phyloP scores from a whole-genome alignment of 495 filamentous ascomycete species.

The Penicillium soppii region DNA sequence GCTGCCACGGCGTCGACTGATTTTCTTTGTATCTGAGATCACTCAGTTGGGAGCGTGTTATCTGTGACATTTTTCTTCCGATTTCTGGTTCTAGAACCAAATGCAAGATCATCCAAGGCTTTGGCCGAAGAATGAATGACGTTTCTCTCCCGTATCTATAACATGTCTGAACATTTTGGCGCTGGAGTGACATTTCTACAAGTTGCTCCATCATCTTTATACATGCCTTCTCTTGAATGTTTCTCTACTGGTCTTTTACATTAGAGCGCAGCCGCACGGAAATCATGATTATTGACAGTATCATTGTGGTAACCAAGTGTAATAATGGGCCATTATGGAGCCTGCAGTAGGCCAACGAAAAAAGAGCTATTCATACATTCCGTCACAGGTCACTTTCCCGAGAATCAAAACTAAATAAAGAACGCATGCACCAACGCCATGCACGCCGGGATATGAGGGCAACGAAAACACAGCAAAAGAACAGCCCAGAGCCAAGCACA shows the following conservation, averaged over 20 bases:
- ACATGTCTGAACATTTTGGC: no score
- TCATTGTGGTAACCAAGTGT: neutral
- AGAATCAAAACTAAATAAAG: constrained; percentile 4
- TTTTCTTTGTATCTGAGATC: constrained; percentile 15
- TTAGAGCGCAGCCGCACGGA: neutral
- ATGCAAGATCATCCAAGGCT: constrained; percentile 12
- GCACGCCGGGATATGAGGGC: constrained; percentile 4
- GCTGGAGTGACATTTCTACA: no score
- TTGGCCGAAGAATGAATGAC: neutral
- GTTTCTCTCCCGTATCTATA: neutral
- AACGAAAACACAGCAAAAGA: neutral
- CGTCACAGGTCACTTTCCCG: neutral
- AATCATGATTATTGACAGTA: constrained; percentile 16
- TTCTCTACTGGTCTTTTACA: neutral
- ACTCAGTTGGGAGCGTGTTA: constrained; percentile 14
- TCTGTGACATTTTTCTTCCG: constrained; percentile 7
- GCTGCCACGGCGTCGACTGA: constrained; percentile 27
- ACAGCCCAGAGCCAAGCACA: no score
- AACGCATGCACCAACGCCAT: constrained; percentile 9
- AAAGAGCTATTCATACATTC: constrained; percentile 26
- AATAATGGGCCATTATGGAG: neutral
- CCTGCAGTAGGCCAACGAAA: neutral
- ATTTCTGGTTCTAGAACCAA: constrained; percentile 14
- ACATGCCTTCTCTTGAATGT: no score
- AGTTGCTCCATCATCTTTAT: no score